Evolutionary conservation across 1,284 basidiomycete genomes (phyloP).

Genomic region (Wolfiporia cocos): DNA sequence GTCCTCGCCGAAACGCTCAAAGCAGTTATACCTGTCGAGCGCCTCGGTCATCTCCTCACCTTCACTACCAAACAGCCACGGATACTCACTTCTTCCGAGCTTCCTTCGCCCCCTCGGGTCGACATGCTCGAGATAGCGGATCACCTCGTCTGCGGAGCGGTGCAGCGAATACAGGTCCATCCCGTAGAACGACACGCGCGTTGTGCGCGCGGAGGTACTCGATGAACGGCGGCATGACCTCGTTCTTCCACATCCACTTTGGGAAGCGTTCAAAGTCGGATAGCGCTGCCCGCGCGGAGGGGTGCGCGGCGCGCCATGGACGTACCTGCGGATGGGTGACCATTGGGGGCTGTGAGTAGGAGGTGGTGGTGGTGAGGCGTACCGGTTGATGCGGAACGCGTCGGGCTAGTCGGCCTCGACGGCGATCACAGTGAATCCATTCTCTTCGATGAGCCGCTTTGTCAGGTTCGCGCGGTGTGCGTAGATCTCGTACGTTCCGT

Average conservation of each 20-base stretch:
- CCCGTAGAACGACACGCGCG: slow-evolving; percentile 19
- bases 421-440: slow-evolving; percentile 25
- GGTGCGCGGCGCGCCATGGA: slow-evolving; percentile 11
- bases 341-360: slow-evolving; percentile 2
- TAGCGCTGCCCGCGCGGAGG: background rate
- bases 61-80: no score
- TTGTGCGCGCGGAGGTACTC: slow-evolving; percentile 19
- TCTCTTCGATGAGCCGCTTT: slow-evolving; percentile 24
- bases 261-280: slow-evolving; percentile 15
- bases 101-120: slow-evolving; percentile 21
- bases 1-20: slow-evolving; percentile 25
- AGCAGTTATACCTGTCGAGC: slow-evolving; percentile 21
- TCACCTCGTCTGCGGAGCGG: slow-evolving; percentile 20
- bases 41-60: no score
- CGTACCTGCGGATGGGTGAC: slow-evolving; percentile 16
- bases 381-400: slow-evolving; percentile 24
- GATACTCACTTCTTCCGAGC: slow-evolving; percentile 21
- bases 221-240: slow-evolving; percentile 23
- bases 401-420: slow-evolving; percentile 28
- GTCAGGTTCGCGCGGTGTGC: slow-evolving; percentile 25
- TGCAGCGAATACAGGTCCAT: slow-evolving; percentile 25
- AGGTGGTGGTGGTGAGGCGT: background rate
- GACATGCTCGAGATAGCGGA: slow-evolving; percentile 21
- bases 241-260: slow-evolving; percentile 29
- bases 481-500: slow-evolving; percentile 26